phyloP scores from a whole-genome alignment of 805 yeast genomes.

The Hagleromyces aurorensis region DNA sequence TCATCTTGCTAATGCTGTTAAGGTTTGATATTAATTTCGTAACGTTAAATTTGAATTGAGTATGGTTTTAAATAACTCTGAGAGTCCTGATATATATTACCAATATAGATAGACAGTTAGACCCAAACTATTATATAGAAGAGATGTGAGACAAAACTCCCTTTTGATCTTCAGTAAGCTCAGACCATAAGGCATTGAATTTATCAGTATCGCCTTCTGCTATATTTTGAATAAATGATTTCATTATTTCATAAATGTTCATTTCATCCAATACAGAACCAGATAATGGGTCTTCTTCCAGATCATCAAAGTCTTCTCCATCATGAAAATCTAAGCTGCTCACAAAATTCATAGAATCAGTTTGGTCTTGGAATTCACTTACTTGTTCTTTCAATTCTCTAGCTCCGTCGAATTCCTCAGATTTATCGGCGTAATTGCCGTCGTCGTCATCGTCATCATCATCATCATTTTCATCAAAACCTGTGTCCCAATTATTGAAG shows the following conservation, averaged over 20 bases:
- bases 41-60: too few relatives aligned
- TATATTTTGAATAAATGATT: slow-evolving; percentile 42
- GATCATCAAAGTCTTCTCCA: slow-evolving; percentile 58
- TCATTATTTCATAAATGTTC: slow-evolving; percentile 62
- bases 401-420: slow-evolving; percentile 31
- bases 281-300: slow-evolving; percentile 74
- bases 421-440: slow-evolving; percentile 28
- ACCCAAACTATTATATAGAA: too few relatives aligned
- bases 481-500: slow-evolving; percentile 24
- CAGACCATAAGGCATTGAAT: slow-evolving; percentile 43
- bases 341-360: slow-evolving; percentile 30
- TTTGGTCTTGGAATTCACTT: slow-evolving; percentile 40
- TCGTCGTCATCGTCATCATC: slow-evolving; percentile 34
- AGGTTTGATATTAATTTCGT: too few relatives aligned
- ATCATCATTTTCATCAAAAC: slow-evolving; percentile 24
- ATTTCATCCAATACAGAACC: slow-evolving; percentile 72
- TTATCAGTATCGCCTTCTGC: slow-evolving; percentile 41
- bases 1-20: too few relatives aligned
- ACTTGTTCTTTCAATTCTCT: slow-evolving; percentile 38
- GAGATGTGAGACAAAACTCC: too few relatives aligned
- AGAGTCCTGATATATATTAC: too few relatives aligned
- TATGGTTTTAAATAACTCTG: too few relatives aligned
- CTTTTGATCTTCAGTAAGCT: slow-evolving; percentile 32
- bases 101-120: too few relatives aligned
- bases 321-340: slow-evolving; percentile 30